Percentiles rank a stretch among this genome's conserved stretches.
Evolutionary conservation across 108 stramenopile species (phyloP).

Genomic region (Conticribra weissflogii): DNA sequence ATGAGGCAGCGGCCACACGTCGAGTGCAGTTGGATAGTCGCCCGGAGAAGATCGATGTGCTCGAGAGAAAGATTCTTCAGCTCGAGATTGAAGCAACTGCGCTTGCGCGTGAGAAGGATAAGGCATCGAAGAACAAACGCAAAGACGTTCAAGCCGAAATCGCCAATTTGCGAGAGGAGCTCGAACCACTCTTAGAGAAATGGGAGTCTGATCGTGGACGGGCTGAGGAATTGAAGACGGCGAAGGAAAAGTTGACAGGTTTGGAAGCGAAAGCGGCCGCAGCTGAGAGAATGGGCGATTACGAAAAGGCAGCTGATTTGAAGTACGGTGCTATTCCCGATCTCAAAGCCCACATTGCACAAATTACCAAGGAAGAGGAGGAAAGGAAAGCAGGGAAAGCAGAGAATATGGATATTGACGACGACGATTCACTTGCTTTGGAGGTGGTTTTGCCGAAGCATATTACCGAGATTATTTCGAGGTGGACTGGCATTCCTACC

Average conservation of each 20-base stretch:
- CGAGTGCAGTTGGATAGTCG: constrained; percentile 91
- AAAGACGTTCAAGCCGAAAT: constrained; percentile 70
- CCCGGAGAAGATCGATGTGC: constrained; percentile 88
- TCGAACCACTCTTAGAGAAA: constrained; percentile 65
- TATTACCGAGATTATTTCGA: constrained; percentile 81
- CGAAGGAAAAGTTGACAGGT: constrained; percentile 86
- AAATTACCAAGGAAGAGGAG: constrained; percentile 73
- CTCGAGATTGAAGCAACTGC: constrained; percentile 96
- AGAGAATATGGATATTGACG: constrained; percentile 41
- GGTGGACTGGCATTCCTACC: constrained; percentile 91
- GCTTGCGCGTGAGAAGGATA: constrained; percentile 85
- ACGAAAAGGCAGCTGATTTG: constrained; percentile 92
- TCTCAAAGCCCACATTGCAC: constrained; percentile 68
- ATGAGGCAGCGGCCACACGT: constrained; percentile 93
- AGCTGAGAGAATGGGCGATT: constrained; percentile 91
- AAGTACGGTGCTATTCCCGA: constrained; percentile 94
- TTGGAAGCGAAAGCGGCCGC: constrained; percentile 81
- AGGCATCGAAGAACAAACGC: constrained; percentile 71
- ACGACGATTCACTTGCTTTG: constrained; percentile 61
- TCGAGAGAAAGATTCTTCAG: constrained; percentile 87
- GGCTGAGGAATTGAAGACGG: constrained; percentile 77
- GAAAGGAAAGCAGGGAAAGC: constrained; percentile 57
- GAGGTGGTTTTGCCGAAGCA: constrained; percentile 84
- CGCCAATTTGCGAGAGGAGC: constrained; percentile 69
- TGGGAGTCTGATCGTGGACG: constrained; percentile 86